Conservation (phyloP, 169 alveolate species). For the Toxoplasma gondii region DNA sequence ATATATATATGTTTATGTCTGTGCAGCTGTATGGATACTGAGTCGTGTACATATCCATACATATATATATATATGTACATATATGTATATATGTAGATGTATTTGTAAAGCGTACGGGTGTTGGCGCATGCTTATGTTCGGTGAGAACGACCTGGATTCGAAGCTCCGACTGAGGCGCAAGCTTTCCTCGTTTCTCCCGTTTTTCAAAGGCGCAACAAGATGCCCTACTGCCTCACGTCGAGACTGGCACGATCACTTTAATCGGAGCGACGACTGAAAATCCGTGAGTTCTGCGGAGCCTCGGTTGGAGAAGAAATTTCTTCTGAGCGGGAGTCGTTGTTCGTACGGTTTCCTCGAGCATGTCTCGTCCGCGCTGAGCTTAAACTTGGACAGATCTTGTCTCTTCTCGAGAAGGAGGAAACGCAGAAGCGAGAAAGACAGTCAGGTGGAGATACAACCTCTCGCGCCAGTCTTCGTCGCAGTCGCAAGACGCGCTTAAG, state of each 20-base stretch:
- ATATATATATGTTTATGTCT: not conserved
- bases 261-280: slow-evolving; percentile 54
- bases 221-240: slow-evolving; percentile 46
- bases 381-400: too few relatives aligned
- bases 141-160: too few relatives aligned
- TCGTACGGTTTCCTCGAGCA: too few relatives aligned
- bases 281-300: not conserved
- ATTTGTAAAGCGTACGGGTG: not conserved
- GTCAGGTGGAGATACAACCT: too few relatives aligned
- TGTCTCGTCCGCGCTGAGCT: too few relatives aligned
- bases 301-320: not conserved
- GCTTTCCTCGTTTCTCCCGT: not conserved
- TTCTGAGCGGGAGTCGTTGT: too few relatives aligned
- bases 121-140: not conserved
- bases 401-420: too few relatives aligned
- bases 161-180: too few relatives aligned
- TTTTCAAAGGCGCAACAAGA: slow-evolving; percentile 39
- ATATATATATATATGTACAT: slow-evolving; percentile 1
- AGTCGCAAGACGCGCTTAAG: too few relatives aligned
- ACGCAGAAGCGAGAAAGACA: too few relatives aligned
- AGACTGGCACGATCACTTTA: slow-evolving; percentile 31
- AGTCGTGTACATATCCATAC: not conserved
- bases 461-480: too few relatives aligned
- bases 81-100: not conserved
- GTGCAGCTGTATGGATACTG: too few relatives aligned